These are phyloP conservation scores for Aspergillus caelatus DNA, from an alignment of 2,329 filamentous ascomycete genomes.

Conservation along the genomic window DNA sequence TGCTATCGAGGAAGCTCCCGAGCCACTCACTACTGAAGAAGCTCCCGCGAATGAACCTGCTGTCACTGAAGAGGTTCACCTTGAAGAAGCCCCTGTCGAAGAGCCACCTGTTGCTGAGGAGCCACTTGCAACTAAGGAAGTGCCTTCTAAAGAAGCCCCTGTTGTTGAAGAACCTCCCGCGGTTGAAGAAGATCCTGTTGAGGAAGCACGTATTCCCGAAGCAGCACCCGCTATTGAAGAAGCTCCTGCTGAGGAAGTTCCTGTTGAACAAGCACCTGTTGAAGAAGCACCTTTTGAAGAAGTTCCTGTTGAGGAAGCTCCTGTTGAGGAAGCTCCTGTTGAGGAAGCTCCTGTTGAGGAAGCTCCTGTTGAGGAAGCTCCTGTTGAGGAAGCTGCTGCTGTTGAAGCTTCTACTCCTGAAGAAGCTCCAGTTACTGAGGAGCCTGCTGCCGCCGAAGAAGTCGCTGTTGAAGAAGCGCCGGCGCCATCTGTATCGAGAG, in stretches of 20 bases:
- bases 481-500: neutral
- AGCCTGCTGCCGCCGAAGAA: slow-evolving; percentile 14
- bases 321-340: slow-evolving; percentile 18
- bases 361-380: slow-evolving; percentile 17
- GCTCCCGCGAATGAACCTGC: slow-evolving; percentile 17
- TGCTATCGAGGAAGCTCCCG: slow-evolving; percentile 16
- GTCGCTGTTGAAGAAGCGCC: slow-evolving; percentile 4
- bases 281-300: slow-evolving; percentile 16
- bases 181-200: slow-evolving; percentile 18
- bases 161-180: slow-evolving; percentile 1
- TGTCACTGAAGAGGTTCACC: slow-evolving; percentile 5
- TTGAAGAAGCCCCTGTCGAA: slow-evolving; percentile 17
- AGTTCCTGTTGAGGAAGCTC: too few relatives aligned
- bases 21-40: slow-evolving; percentile 4
- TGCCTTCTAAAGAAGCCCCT: slow-evolving; percentile 8
- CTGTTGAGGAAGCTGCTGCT: slow-evolving; percentile 18
- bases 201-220: slow-evolving; percentile 13
- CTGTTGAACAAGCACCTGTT: slow-evolving; percentile 17
- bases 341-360: slow-evolving; percentile 19
- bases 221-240: slow-evolving; percentile 16
- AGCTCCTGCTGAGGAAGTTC: slow-evolving; percentile 9
- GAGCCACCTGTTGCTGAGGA: slow-evolving; percentile 19
- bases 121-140: slow-evolving; percentile 20
- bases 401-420: slow-evolving; percentile 14
- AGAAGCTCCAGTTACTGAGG: slow-evolving; percentile 18